A percentile compares a stretch with the other conserved stretches of the same genome.
These are phyloP conservation scores for Wickerhamiella alocasiicola DNA, from an alignment of 805 yeast genomes.

Conservation along the genomic window DNA sequence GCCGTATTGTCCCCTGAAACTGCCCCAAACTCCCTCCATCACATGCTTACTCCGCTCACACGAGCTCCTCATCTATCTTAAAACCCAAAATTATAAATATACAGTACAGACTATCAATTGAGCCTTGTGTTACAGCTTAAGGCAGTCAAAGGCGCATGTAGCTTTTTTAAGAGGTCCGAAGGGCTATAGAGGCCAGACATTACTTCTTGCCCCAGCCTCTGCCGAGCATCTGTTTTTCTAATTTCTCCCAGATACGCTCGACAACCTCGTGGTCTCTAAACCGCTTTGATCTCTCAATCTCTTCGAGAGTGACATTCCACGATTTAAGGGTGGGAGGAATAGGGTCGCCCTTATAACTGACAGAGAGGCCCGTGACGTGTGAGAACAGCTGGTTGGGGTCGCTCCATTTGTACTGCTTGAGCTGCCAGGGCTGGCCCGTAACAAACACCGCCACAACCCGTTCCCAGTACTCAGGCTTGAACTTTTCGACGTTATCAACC, in stretches of 20 bases:
- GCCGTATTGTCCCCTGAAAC: no score
- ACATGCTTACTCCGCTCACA: no score
- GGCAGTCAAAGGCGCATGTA: no score
- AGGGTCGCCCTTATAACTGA: slow-evolving; percentile 65
- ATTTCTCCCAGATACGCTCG: slow-evolving; percentile 69
- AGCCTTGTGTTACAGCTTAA: no score
- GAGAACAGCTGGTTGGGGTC: slow-evolving; percentile 73
- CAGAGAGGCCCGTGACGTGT: slow-evolving; percentile 68
- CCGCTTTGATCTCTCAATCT: slow-evolving; percentile 67
- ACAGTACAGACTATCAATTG: no score
- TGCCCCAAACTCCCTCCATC: no score
- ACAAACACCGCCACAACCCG: slow-evolving; percentile 91
- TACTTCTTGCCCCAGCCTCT: slow-evolving; percentile 40
- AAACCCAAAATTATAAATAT: no score
- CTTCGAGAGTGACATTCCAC: slow-evolving; percentile 80
- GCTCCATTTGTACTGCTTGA: slow-evolving; percentile 71
- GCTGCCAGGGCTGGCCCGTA: slow-evolving; percentile 97
- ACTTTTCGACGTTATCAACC: slow-evolving; percentile 77
- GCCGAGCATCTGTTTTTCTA: slow-evolving; percentile 60
- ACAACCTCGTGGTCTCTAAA: slow-evolving; percentile 83
- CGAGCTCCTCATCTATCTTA: no score
- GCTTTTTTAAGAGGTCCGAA: no score
- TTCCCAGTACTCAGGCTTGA: slow-evolving; percentile 96
- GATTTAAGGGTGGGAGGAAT: slow-evolving; percentile 62
- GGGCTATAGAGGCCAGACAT: no score